phyloP scores from a whole-genome alignment of 768 basidiomycete species.

The Rhodocollybia butyracea region DNA sequence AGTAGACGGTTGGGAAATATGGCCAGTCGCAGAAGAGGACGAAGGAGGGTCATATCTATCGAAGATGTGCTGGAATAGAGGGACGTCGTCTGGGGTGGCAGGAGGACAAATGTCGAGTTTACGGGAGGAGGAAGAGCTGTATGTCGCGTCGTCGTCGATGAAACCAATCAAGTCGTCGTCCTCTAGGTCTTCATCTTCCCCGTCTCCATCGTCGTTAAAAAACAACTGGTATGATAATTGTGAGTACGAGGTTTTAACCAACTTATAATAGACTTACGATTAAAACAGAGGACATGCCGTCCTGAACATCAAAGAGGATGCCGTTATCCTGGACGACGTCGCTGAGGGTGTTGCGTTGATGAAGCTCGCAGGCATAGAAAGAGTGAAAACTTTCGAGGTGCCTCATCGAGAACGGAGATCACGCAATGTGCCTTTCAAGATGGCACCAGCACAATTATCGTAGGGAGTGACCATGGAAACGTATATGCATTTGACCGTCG shows the following conservation, averaged over 20 bases:
- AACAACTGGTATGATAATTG: not conserved
- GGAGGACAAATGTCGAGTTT: too few relatives aligned
- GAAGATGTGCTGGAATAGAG: too few relatives aligned
- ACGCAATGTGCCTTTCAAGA: not conserved
- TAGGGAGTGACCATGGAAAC: not conserved
- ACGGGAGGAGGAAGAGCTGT: too few relatives aligned
- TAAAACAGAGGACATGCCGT: not conserved
- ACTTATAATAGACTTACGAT: not conserved
- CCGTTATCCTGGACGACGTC: not conserved
- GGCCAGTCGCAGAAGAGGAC: too few relatives aligned
- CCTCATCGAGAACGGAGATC: not conserved
- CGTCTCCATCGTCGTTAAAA: too few relatives aligned
- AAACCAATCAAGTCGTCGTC: too few relatives aligned
- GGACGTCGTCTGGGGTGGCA: too few relatives aligned
- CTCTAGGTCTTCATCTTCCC: too few relatives aligned
- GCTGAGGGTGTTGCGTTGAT: not conserved
- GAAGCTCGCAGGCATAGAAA: not conserved
- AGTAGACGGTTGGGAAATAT: too few relatives aligned
- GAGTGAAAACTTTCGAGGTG: constrained; percentile 1
- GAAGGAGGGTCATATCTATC: too few relatives aligned
- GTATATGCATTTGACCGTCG: not conserved
- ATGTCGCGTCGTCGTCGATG: too few relatives aligned
- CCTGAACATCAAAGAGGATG: not conserved
- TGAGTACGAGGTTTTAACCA: not conserved
- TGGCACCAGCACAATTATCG: not conserved